These are phyloP conservation scores for Arthrobotrys pseudoclavata DNA, from an alignment of 2,329 filamentous ascomycete species.

Conservation along the genomic window DNA sequence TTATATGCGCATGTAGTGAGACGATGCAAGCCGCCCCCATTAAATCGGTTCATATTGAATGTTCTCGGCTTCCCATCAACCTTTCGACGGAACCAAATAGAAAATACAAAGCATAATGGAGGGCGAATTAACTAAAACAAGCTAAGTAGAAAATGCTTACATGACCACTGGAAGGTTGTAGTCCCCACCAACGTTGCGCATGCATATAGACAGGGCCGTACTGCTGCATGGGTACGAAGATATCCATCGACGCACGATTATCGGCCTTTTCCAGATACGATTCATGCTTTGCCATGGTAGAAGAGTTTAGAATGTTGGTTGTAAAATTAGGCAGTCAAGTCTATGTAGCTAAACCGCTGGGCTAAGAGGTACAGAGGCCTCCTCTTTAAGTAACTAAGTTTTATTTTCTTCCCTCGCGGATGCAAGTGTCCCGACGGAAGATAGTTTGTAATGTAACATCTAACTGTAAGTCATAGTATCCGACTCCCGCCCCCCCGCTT, in stretches of 20 bases:
- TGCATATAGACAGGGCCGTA: slow-evolving; percentile 2
- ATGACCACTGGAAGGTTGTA: neutral
- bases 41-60: neutral
- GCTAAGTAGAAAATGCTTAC: neutral
- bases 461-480: slow-evolving; percentile 30
- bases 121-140: neutral
- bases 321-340: neutral
- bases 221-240: slow-evolving; percentile 19
- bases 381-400: slow-evolving; percentile 1
- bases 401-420: slow-evolving; percentile 4
- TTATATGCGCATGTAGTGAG: slow-evolving; percentile 25
- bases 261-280: slow-evolving; percentile 14
- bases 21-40: slow-evolving; percentile 29
- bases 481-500: slow-evolving; percentile 5
- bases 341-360: neutral
- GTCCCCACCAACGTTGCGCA: slow-evolving; percentile 9
- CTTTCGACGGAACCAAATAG: neutral
- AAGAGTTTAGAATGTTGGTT: neutral
- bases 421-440: slow-evolving; percentile 5
- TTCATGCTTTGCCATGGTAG: slow-evolving; percentile 1
- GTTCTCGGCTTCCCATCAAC: neutral
- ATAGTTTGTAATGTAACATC: slow-evolving; percentile 21
- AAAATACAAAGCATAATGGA: neutral
- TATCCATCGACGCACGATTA: slow-evolving; percentile 12
- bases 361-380: slow-evolving; percentile 1